Conservation (phyloP, 2,329 filamentous ascomycete species). For the Colletotrichum chrysophilum region DNA sequence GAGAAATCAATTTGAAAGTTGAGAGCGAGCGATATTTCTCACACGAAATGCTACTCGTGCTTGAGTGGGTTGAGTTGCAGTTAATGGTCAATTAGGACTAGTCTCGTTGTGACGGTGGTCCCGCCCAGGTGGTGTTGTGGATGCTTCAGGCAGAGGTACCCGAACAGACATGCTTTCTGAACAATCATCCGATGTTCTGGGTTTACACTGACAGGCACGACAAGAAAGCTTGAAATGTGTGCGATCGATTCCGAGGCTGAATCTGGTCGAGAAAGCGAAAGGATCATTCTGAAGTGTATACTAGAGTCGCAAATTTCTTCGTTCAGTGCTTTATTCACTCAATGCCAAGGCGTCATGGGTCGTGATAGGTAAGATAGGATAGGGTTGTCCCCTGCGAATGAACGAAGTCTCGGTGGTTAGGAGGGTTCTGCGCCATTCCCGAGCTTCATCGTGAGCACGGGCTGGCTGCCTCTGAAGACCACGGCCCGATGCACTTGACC, state of each 20-base stretch:
- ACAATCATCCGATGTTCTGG: not conserved
- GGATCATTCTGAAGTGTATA: not conserved
- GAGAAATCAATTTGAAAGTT: not conserved
- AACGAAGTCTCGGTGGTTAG: not conserved
- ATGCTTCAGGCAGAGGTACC: not conserved
- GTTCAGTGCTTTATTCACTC: not conserved
- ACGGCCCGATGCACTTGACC: not conserved
- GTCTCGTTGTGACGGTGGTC: not conserved
- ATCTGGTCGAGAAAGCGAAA: not conserved
- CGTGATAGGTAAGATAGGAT: not conserved
- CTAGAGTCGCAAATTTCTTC: not conserved
- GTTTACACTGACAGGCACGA: not conserved
- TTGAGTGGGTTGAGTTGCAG: not conserved
- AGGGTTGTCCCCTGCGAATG: not conserved
- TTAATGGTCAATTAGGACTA: not conserved
- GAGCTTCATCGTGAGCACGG: not conserved
- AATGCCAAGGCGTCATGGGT: not conserved
- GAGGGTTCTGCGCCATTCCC: not conserved
- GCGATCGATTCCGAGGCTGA: not conserved
- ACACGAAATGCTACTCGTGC: not conserved
- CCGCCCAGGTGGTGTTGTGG: not conserved
- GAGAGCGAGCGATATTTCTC: not conserved
- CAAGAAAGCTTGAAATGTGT: not conserved
- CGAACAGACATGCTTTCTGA: not conserved
- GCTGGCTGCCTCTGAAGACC: not conserved